Conservation (phyloP, 805 yeast genomes). For the Candida krabiensis region DNA sequence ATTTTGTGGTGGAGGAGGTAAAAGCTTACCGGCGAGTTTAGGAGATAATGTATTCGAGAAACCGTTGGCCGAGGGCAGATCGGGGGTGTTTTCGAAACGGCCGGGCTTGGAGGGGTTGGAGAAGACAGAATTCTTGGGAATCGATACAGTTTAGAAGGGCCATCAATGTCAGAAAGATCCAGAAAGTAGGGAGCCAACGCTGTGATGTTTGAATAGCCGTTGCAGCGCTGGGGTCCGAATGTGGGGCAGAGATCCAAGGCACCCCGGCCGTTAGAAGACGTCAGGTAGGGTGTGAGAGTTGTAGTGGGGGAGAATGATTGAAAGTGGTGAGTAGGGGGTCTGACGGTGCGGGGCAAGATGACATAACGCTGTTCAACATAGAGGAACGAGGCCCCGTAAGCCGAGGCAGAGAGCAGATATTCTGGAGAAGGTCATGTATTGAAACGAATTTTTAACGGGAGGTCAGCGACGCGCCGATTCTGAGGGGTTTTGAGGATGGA, state of each 20-base stretch:
- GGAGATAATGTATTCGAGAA: too few relatives aligned
- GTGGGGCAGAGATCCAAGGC: neutral
- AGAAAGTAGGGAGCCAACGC: neutral
- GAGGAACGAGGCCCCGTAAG: neutral
- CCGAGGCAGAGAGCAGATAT: neutral
- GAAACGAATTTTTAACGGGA: too few relatives aligned
- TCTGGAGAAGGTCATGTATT: too few relatives aligned
- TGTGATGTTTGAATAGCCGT: neutral
- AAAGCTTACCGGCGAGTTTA: neutral
- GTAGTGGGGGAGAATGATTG: too few relatives aligned
- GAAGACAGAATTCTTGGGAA: neutral
- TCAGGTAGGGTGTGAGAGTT: too few relatives aligned
- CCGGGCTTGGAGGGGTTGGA: too few relatives aligned
- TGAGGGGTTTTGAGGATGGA: neutral
- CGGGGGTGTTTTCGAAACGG: too few relatives aligned
- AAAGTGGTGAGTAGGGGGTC: too few relatives aligned
- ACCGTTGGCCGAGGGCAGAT: too few relatives aligned
- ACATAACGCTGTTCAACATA: too few relatives aligned
- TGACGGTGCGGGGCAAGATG: neutral
- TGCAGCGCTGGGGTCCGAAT: neutral
- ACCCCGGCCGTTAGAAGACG: too few relatives aligned
- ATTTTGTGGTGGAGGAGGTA: neutral
- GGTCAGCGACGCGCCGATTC: neutral
- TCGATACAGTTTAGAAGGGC: neutral
- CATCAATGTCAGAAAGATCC: neutral